Base-by-base conservation (phyloP, 768 basidiomycete genomes). In the Leccinum uliginosum region DNA sequence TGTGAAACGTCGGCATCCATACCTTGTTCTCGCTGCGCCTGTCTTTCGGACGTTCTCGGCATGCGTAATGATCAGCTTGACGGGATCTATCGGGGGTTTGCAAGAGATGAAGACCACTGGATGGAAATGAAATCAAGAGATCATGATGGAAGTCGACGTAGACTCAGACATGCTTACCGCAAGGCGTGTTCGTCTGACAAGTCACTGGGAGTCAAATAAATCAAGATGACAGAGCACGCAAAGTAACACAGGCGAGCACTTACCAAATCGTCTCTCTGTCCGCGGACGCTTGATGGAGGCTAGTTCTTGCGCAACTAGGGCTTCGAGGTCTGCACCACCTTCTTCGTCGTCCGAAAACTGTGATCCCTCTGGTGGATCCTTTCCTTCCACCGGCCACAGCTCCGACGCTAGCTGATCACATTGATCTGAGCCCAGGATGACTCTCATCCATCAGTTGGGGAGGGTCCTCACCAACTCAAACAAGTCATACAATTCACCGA, bases 61-160 rank as follows among this genome's bases (percentile, higher is more conserved):
- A 62, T 90, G 82, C 50, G 80, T 81, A 19, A 79, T 65, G 26
- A 90, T 82, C 17, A 93, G 74, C 59, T 82, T 75, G 19, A 92
- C 84, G 1, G 91, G 89, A 66, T 93, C 85, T 23, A 91, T 77
- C 0, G 91, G 91, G 1, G 83, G 76, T 69, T 82, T 87, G 69
- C 88, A 92, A 10, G 89, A 85, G 46, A 93, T 86, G 68, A 91
- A 91, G 26, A 90, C 73, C 14, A 91, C 91, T 93, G 7, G 40
- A 32, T 17, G 32, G 55, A 23, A 34, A 60, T 30, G 63, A 51
- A 21, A 14, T 34, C 27, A 27, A 1, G 19, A 43, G n/a, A 43
- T 43, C 40, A 17, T 19, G n/a, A 19, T 43, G n/a, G 19, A 4
- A 43, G 2, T 40, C 19, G 34, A 53, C 50, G 45, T 34, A 55